These are phyloP conservation scores for Barnettozyma californica DNA, from an alignment of 805 yeast genomes.

Conservation along the genomic window DNA sequence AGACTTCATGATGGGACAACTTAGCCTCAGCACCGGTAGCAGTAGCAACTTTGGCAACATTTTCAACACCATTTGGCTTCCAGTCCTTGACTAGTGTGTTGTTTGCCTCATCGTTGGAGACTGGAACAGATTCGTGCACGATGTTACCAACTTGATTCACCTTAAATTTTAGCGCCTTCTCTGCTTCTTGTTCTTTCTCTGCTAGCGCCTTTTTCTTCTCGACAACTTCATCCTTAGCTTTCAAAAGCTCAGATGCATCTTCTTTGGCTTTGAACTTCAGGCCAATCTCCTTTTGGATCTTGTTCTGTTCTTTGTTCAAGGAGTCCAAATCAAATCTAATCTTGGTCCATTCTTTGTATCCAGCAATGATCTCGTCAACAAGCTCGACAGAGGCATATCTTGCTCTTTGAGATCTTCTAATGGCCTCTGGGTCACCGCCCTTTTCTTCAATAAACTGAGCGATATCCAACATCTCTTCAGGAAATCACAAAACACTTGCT, in stretches of 20 bases:
- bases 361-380: slow-evolving; percentile 90
- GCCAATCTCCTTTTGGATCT: slow-evolving; percentile 90
- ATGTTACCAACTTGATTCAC: slow-evolving; percentile 90
- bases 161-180: slow-evolving; percentile 65
- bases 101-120: slow-evolving; percentile 83
- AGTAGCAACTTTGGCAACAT: slow-evolving; percentile 61
- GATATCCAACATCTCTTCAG: slow-evolving; percentile 74
- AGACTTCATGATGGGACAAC: slow-evolving; percentile 92
- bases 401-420: slow-evolving; percentile 84
- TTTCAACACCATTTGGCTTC: slow-evolving; percentile 69
- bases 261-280: slow-evolving; percentile 89
- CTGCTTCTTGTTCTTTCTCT: slow-evolving; percentile 74
- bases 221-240: slow-evolving; percentile 71
- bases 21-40: slow-evolving; percentile 72
- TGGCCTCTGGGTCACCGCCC: slow-evolving; percentile 92
- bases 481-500: not conserved
- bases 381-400: slow-evolving; percentile 93
- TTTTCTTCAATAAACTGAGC: slow-evolving; percentile 89
- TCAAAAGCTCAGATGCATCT: slow-evolving; percentile 81
- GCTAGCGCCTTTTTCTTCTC: slow-evolving; percentile 63
- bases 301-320: slow-evolving; percentile 81
- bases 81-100: slow-evolving; percentile 84
- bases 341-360: slow-evolving; percentile 89
- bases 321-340: slow-evolving; percentile 87
- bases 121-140: slow-evolving; percentile 88